phyloP scores from a whole-genome alignment of 75 land plant species.

The Picea sitchensis region DNA sequence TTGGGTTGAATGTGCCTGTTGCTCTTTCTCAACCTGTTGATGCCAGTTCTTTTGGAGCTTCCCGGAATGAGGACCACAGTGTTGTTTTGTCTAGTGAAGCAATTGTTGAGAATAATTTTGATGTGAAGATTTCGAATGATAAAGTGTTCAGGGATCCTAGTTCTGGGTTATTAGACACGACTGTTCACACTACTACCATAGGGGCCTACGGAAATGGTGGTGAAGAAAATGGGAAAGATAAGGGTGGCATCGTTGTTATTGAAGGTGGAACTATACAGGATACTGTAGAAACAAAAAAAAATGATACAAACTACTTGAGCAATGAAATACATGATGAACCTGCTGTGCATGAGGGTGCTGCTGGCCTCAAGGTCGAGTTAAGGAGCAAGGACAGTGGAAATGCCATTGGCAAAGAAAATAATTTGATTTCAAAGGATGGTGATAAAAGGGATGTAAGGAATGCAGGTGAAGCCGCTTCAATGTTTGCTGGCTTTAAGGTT shows the following conservation, averaged over 20 bases:
- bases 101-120: not conserved
- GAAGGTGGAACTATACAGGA: not conserved
- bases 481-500: constrained; percentile 4
- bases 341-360: not conserved
- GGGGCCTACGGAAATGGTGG: not conserved
- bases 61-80: constrained; percentile 12
- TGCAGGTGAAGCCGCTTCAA: constrained; percentile 1
- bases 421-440: not conserved
- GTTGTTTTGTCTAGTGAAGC: not conserved
- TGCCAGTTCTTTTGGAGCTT: constrained; percentile 12
- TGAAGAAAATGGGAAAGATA: not conserved
- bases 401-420: not conserved
- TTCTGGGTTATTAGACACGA: not conserved
- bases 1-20: constrained; percentile 79
- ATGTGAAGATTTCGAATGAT: too few relatives aligned
- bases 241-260: not conserved
- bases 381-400: not conserved
- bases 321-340: not conserved
- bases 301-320: not conserved
- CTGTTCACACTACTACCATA: not conserved
- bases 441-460: not conserved
- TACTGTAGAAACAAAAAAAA: not conserved
- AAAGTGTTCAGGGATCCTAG: not conserved
- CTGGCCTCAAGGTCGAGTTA: not conserved
- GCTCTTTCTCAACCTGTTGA: constrained; percentile 46